Percentiles rank a stretch among this genome's conserved stretches.
Conservation (phyloP, 768 basidiomycete genomes). For the Mycena alexandri region DNA sequence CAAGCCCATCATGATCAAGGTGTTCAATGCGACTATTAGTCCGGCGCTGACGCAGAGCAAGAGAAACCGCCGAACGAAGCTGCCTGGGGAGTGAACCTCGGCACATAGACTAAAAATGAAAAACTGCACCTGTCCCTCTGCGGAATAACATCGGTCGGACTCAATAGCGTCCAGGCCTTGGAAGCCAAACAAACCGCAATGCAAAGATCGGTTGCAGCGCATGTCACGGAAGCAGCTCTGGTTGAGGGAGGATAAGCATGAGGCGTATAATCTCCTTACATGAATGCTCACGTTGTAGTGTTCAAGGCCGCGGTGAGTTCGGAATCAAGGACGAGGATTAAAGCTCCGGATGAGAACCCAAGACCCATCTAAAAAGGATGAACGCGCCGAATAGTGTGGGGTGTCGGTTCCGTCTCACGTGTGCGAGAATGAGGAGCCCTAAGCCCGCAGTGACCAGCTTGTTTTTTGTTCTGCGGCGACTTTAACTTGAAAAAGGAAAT, state of each 20-base stretch:
- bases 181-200: constrained; percentile 7
- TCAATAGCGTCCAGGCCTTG: constrained; percentile 8
- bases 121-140: constrained; percentile 3
- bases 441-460: background rate
- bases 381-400: too few species aligned
- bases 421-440: constrained; percentile 5
- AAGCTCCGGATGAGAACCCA: background rate
- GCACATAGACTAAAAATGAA: background rate
- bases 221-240: constrained; percentile 11
- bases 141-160: constrained; percentile 12
- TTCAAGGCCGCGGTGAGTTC: constrained; percentile 8
- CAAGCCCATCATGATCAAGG: constrained; percentile 10
- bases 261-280: background rate
- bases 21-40: constrained; percentile 20
- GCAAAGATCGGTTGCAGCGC: constrained; percentile 14
- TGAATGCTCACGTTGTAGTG: constrained; percentile 3
- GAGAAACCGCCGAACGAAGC: constrained; percentile 8
- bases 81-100: background rate
- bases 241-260: background rate
- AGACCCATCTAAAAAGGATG: constrained; percentile 14
- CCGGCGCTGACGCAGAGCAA: constrained; percentile 19
- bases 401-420: constrained; percentile 4
- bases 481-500: background rate
- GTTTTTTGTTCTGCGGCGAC: constrained; percentile 8
- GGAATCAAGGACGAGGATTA: constrained; percentile 19